Conservation (phyloP, 2,329 filamentous ascomycete species). For the Calonectria pauciramosa region DNA sequence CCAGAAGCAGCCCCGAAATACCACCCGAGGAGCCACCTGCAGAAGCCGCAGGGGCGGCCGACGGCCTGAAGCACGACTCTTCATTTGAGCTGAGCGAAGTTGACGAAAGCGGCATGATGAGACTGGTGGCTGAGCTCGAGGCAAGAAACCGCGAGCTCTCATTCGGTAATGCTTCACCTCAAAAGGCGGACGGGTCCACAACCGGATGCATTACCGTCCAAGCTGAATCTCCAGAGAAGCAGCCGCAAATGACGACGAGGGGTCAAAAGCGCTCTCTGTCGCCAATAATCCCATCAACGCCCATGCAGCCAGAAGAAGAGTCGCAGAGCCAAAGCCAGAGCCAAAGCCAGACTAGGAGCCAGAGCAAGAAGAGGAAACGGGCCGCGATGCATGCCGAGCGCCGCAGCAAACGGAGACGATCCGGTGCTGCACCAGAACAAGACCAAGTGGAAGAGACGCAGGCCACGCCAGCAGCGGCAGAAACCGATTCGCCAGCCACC, state of each 20-base stretch:
- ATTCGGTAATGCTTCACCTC: slow-evolving; percentile 33
- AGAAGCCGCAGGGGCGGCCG: slow-evolving; percentile 13
- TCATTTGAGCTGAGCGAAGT: slow-evolving; percentile 60
- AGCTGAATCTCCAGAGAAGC: slow-evolving; percentile 32
- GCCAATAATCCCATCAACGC: slow-evolving; percentile 43
- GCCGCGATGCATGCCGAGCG: slow-evolving; percentile 34
- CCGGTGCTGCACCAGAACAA: slow-evolving; percentile 32
- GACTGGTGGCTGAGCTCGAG: slow-evolving; percentile 65
- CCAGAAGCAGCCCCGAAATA: slow-evolving; percentile 58
- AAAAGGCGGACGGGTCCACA: slow-evolving; percentile 27
- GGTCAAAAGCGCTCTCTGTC: slow-evolving; percentile 26
- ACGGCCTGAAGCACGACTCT: slow-evolving; percentile 40
- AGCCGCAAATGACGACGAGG: slow-evolving; percentile 30
- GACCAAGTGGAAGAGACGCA: slow-evolving; percentile 37
- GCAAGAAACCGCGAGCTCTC: slow-evolving; percentile 52
- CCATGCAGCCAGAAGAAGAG: slow-evolving; percentile 24
- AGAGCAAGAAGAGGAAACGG: slow-evolving; percentile 52
- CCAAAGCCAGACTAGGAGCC: slow-evolving; percentile 32
- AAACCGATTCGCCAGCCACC: slow-evolving; percentile 34
- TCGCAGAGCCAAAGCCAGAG: slow-evolving; percentile 26
- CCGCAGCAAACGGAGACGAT: slow-evolving; percentile 49
- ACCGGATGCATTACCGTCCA: slow-evolving; percentile 39
- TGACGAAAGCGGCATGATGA: slow-evolving; percentile 63
- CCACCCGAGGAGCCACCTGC: slow-evolving; percentile 27
- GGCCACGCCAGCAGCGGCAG: slow-evolving; percentile 30